Evolutionary conservation across 2,329 filamentous ascomycete genomes (phyloP).

Genomic region (Tricladium varicosporioides): DNA sequence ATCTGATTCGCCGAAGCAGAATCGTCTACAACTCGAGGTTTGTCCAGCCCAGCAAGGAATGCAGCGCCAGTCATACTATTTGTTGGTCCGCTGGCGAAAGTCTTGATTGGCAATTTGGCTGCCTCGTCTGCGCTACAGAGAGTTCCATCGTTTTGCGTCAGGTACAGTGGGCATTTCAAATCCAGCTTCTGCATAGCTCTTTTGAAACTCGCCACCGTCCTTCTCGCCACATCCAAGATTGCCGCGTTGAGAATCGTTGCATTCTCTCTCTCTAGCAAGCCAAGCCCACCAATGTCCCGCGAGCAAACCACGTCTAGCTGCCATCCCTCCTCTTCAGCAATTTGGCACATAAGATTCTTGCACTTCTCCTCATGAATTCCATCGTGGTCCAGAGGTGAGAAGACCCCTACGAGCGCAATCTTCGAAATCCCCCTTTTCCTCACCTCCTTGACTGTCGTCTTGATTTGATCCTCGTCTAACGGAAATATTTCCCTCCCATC

Average conservation of each 20-base stretch:
- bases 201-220: constrained; percentile 54
- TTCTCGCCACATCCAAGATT: constrained; percentile 54
- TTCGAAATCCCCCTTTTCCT: constrained; percentile 32
- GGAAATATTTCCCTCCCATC: constrained; percentile 44
- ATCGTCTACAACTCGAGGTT: not conserved
- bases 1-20: not conserved
- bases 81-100: constrained; percentile 58
- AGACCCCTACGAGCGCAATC: constrained; percentile 52
- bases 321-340: constrained; percentile 36
- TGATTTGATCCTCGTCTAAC: constrained; percentile 39
- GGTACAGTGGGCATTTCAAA: constrained; percentile 41
- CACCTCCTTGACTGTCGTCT: constrained; percentile 33
- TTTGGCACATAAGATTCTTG: not conserved
- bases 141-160: constrained; percentile 63
- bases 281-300: constrained; percentile 44
- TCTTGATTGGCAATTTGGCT: constrained; percentile 53
- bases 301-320: constrained; percentile 48
- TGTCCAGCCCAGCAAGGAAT: constrained; percentile 41
- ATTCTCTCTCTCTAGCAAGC: constrained; percentile 58
- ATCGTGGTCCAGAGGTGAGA: constrained; percentile 53
- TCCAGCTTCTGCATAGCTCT: constrained; percentile 49
- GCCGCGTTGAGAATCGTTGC: constrained; percentile 62
- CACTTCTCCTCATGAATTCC: constrained; percentile 42
- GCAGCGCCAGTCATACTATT: constrained; percentile 61
- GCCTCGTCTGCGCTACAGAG: constrained; percentile 51